Evolutionary conservation across 2,329 filamentous ascomycete species (phyloP).

Genomic region (Pyrenophora seminiperda): DNA sequence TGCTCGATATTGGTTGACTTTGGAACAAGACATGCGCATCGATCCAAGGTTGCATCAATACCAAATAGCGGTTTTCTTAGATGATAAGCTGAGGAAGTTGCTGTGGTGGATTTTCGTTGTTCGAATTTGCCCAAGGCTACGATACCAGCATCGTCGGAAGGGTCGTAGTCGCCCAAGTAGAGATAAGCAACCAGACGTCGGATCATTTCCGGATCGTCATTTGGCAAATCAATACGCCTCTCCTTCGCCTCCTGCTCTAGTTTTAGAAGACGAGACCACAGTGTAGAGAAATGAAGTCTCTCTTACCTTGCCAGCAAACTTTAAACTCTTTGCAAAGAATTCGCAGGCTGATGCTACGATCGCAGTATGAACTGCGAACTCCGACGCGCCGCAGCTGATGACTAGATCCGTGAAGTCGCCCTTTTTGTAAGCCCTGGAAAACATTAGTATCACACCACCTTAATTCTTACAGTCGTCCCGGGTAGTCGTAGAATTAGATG

Average conservation of each 20-base stretch:
- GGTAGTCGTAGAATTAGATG: too few species aligned
- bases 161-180: conserved; percentile 29
- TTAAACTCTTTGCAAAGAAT: conserved; percentile 23
- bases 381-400: conserved; percentile 22
- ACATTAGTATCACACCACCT: too few species aligned
- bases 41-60: background rate
- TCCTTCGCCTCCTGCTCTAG: conserved; percentile 17
- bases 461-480: too few species aligned
- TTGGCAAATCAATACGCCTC: conserved; percentile 17
- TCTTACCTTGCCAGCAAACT: conserved; percentile 8
- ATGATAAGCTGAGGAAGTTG: conserved; percentile 3
- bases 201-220: conserved; percentile 29
- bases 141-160: background rate
- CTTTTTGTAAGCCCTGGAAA: conserved; percentile 13
- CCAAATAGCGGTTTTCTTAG: background rate
- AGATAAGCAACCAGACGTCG: conserved; percentile 25
- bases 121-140: conserved; percentile 3
- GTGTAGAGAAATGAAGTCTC: background rate
- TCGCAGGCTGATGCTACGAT: conserved; percentile 20
- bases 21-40: conserved; percentile 15
- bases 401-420: conserved; percentile 25
- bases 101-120: conserved; percentile 2
- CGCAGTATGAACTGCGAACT: conserved; percentile 21
- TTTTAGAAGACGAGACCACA: background rate
- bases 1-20: conserved; percentile 3